Evolutionary conservation across 768 basidiomycete species (phyloP).

Genomic region (Podaxis sp.): DNA sequence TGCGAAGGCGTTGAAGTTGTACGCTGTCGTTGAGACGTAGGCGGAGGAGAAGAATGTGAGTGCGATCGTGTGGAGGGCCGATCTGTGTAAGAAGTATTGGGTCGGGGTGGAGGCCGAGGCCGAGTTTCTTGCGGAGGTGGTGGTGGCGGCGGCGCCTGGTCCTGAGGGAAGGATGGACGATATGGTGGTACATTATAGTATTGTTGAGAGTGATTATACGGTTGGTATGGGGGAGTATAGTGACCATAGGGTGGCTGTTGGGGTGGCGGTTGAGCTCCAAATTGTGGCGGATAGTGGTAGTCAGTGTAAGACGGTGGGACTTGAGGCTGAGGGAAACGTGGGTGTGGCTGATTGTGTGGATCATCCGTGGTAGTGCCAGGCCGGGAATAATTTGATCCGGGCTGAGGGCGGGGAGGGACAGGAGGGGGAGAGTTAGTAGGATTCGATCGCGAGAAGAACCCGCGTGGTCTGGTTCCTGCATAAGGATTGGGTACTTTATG

Average conservation of each 20-base stretch:
- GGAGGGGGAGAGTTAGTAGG: constrained; percentile 20
- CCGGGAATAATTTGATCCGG: constrained; percentile 44
- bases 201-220: constrained; percentile 1
- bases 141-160: constrained; percentile 13
- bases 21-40: constrained; percentile 15
- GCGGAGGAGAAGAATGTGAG: constrained; percentile 19
- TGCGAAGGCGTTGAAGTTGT: constrained; percentile 7
- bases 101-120: constrained; percentile 12
- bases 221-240: constrained; percentile 15
- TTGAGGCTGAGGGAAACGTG: constrained; percentile 11
- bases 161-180: constrained; percentile 7
- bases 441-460: constrained; percentile 44
- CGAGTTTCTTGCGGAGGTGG: constrained; percentile 14
- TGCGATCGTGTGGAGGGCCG: constrained; percentile 14
- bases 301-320: neutral
- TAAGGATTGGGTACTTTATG: constrained; percentile 54
- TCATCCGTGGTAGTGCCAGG: constrained; percentile 57
- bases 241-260: constrained; percentile 12
- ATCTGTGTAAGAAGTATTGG: constrained; percentile 13
- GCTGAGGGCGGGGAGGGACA: constrained; percentile 31
- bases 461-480: constrained; percentile 29
- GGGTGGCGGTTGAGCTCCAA: constrained; percentile 10
- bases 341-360: constrained; percentile 22
- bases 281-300: constrained; percentile 15
- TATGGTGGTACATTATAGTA: constrained; percentile 8